Evolutionary conservation across 202 grass and related monocot species (phyloP).

Genomic region (Setaria viridis): DNA sequence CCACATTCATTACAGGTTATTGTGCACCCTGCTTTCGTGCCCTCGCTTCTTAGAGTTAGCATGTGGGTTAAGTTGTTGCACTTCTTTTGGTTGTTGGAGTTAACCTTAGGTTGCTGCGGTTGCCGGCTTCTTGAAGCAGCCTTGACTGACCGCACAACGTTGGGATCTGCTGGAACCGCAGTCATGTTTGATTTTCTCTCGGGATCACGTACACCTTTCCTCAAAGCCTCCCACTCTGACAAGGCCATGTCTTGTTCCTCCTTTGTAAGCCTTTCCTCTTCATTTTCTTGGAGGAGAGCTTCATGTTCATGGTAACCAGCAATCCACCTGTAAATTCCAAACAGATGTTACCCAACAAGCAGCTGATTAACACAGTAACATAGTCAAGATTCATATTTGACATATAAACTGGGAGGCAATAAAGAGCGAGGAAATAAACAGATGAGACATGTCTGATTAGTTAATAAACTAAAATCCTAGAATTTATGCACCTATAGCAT

Average conservation of each 20-base stretch:
- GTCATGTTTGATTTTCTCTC: constrained; percentile 45
- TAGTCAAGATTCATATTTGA: constrained; percentile 26
- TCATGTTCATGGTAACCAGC: constrained; percentile 96
- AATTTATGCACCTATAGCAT: constrained; percentile 1
- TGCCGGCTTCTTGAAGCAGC: constrained; percentile 55
- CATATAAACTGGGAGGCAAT: constrained; percentile 26
- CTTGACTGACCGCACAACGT: constrained; percentile 49
- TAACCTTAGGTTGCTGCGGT: constrained; percentile 40
- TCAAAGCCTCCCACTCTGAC: constrained; percentile 68
- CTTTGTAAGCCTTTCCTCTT: constrained; percentile 91
- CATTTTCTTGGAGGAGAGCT: constrained; percentile 94
- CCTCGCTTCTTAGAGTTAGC: constrained; percentile 76
- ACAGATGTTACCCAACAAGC: constrained; percentile 23
- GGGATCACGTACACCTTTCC: constrained; percentile 42
- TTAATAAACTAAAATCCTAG: constrained; percentile 13
- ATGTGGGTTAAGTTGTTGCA: constrained; percentile 84
- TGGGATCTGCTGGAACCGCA: constrained; percentile 35
- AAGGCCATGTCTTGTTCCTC: constrained; percentile 96
- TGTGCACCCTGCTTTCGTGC: constrained; percentile 79
- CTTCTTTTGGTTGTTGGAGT: constrained; percentile 78
- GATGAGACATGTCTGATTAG: background rate
- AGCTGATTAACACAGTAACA: constrained; percentile 15
- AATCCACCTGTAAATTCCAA: constrained; percentile 79
- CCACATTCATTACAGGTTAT: constrained; percentile 74
- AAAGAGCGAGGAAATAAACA: constrained; percentile 23